Percentiles rank a stretch among this genome's conserved stretches.
phyloP scores from a whole-genome alignment of 768 basidiomycete genomes.

The Mrakia hoshinonis region DNA sequence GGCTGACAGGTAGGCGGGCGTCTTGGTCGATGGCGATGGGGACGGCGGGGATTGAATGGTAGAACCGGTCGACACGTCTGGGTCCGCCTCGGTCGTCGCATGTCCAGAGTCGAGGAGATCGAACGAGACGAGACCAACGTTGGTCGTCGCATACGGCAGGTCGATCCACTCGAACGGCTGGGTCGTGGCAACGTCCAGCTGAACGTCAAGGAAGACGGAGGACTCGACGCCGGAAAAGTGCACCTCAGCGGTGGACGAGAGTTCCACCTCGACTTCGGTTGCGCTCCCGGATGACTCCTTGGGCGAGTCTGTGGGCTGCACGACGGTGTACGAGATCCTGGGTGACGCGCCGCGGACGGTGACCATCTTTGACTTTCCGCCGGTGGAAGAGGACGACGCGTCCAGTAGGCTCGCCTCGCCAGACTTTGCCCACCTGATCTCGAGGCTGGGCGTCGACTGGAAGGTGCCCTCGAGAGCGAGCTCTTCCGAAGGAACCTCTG shows the following conservation, averaged over 20 bases:
- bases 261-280: not conserved
- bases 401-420: not conserved
- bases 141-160: not conserved
- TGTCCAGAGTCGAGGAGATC: not conserved
- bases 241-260: not conserved
- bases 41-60: constrained; percentile 20
- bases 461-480: constrained; percentile 16
- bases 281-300: not conserved
- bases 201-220: not conserved
- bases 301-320: not conserved
- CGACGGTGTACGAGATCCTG: not conserved
- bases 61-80: not conserved
- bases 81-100: not conserved
- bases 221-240: constrained; percentile 19
- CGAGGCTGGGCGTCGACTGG: constrained; percentile 21
- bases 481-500: constrained; percentile 1
- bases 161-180: constrained; percentile 14
- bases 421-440: constrained; percentile 19
- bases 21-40: not conserved
- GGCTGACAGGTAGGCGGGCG: not conserved
- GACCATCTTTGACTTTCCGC: constrained; percentile 4
- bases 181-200: not conserved
- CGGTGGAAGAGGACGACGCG: not conserved
- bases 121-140: not conserved
- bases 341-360: not conserved